A percentile compares a stretch with the other conserved stretches of the same genome.
phyloP scores from a whole-genome alignment of 192 early-diverging fungal genomes.

The Endogone sp. region DNA sequence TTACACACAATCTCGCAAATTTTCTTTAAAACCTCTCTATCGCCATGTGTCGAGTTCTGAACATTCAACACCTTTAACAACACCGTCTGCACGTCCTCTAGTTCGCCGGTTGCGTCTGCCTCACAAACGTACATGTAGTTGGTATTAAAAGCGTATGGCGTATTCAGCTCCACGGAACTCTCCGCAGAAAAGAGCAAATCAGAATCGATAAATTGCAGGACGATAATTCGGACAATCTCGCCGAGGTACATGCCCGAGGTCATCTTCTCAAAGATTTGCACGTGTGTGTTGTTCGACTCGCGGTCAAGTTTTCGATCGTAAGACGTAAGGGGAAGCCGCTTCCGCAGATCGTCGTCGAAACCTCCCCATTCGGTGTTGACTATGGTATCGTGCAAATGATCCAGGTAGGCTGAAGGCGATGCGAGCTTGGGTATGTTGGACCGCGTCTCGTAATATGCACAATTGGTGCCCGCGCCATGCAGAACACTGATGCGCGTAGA shows the following conservation, averaged over 20 bases:
- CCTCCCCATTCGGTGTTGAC: constrained; percentile 96
- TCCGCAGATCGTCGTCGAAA: constrained; percentile 58
- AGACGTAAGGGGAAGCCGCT: constrained; percentile 70
- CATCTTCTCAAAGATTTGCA: constrained; percentile 91
- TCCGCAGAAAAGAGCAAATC: constrained; percentile 70
- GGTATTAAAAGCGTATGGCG: constrained; percentile 69
- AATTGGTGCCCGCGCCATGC: constrained; percentile 90
- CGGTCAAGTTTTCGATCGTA: constrained; percentile 81
- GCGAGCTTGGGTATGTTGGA: constrained; percentile 59
- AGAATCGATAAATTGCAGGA: constrained; percentile 73
- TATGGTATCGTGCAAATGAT: constrained; percentile 83
- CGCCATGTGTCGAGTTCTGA: constrained; percentile 60
- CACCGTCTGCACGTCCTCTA: constrained; percentile 58
- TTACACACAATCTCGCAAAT: constrained; percentile 71
- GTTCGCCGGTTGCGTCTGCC: constrained; percentile 60
- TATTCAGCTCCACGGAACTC: constrained; percentile 50
- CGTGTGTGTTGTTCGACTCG: constrained; percentile 70
- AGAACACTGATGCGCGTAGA: constrained; percentile 82
- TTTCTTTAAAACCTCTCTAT: constrained; percentile 76
- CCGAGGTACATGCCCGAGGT: constrained; percentile 92
- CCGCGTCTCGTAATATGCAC: constrained; percentile 64
- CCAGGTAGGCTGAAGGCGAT: constrained; percentile 14
- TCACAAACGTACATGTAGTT: constrained; percentile 70
- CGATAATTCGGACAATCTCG: constrained; percentile 72
- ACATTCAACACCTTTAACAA: constrained; percentile 69